Base-by-base conservation (phyloP, 441 rosid species). In the Mallotus repandus region DNA sequence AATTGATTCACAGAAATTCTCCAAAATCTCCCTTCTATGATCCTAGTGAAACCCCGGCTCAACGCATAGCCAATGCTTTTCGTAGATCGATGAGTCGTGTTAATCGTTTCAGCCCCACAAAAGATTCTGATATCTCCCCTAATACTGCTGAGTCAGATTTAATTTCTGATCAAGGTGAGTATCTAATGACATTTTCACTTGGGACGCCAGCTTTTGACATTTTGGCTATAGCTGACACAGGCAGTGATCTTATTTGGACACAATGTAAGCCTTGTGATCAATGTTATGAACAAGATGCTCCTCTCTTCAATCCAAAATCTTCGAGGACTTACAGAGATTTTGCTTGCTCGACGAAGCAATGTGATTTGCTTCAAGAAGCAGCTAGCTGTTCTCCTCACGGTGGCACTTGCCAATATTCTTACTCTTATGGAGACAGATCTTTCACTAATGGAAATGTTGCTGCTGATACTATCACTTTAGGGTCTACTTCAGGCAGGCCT, bases 171-270 rank as follows among this genome's bases (percentile, higher is more conserved):
- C 76, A 74, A 0, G 94, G 88, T 3, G 89, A 85, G 57, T 91
- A 81, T 66, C 79, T 84, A 75, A 83, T 87, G 88, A 68, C 71
- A 7, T 75, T 89, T 29, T 79, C 84, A 0, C 64, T 89, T 0
- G 94, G 94, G 29, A 83, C 89, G 1, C 96, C 92, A 3, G 80
- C 86, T 4, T 2, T 81, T 0, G 63, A 71, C 58, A 72, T 82
- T 21, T 48, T 84, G 0, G 89, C 67, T 18, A 79, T 85, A 0
- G 89, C 88, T 5, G 90, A 89, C 64, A 89, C 94, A 0, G 94
- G 91, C 9, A 89, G 91, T 22, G 92, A 91, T 63, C 85, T 91
- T 54, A 83, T 76, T 0, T 91, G 92, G 91, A 76, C 85, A 8
- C 92, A 89, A n/a, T 91, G 97, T 76, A 69, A 74, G 57, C 91